A percentile compares a stretch with the other conserved stretches of the same genome.
Conservation (phyloP, 805 yeast genomes). For the Priceomyces carsonii region DNA sequence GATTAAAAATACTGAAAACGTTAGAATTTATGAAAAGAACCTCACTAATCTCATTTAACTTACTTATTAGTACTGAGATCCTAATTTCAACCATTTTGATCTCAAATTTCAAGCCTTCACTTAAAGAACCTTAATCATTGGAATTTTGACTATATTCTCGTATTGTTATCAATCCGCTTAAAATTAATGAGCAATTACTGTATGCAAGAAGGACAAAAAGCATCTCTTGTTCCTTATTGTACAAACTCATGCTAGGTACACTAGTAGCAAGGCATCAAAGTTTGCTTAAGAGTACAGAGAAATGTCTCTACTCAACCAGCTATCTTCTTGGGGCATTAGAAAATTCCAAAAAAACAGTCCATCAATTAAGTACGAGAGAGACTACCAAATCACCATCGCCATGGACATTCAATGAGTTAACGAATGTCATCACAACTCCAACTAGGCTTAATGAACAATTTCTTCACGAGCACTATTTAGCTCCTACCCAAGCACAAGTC, state of each 20-base stretch:
- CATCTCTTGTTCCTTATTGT: no score
- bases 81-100: conserved; percentile 19
- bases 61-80: conserved; percentile 21
- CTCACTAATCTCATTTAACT: conserved; percentile 7
- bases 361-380: neutral
- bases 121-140: no score
- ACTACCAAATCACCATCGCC: conserved; percentile 1
- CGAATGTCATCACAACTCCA: conserved; percentile 22
- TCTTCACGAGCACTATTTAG: conserved; percentile 14
- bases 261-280: no score
- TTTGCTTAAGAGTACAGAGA: neutral
- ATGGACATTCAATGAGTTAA: no score
- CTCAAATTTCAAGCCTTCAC: no score
- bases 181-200: no score
- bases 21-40: conserved; percentile 4
- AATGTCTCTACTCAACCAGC: neutral
- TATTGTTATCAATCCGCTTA: no score
- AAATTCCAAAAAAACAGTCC: conserved; percentile 1
- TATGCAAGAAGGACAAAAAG: no score
- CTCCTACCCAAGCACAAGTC: conserved; percentile 14
- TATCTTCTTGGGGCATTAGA: no score
- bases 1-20: conserved; percentile 23
- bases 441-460: conserved; percentile 19
- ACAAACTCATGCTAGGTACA: no score
- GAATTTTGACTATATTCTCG: no score